Evolutionary conservation across 1,284 basidiomycete genomes (phyloP), one percentile per base, ranked within the genome.

Genomic region (Phylloporus gajari): DNA sequence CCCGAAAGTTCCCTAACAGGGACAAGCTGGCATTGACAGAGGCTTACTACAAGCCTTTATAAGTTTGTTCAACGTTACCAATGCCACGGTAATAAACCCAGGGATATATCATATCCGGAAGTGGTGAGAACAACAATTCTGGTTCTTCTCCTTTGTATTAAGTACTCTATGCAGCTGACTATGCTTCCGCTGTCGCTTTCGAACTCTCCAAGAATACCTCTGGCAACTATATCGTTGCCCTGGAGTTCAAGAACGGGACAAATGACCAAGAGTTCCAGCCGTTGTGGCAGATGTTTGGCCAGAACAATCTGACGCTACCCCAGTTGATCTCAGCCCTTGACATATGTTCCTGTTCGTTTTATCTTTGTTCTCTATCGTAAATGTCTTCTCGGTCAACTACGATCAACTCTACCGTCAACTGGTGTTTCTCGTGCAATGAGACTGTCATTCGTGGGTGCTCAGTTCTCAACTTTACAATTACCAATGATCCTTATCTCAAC

Each of bases 201-300:
- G 89, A 90, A 76, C 66, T 90, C 2, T 82, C 83, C 48, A 68
- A 78, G 63, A 72, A 76, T 9, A 44, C 67, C 21, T 63, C 69
- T 42, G 79, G 75, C 70, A 75, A 74, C 25, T 75, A 76, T 32
- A 61, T 68, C 51, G 79, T 78, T 72, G 80, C 82, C n/a, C 48
- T 88, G 70, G 85, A 85, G 72, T 89, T 90, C 84, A 85, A 88
- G 70, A 90, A 90, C 70, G 88, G 88, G 8, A 85, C 87, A 1
- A 74, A 79, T 3, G 82, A 84, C 67, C 64, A 79, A 1, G 73
- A 72, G 46, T 75, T 80, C 44, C 60, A 71, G 38, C 61, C 82
- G 9, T 63, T 83, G 61, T n/a, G n/a, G n/a, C 69, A 81, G 64
- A 78, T 81, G 78, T 81, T 75, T 25, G 82, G 80, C n/a, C 76